Evolutionary conservation across 441 rosid species (phyloP).

Genomic region (Erysimum cheiri): DNA sequence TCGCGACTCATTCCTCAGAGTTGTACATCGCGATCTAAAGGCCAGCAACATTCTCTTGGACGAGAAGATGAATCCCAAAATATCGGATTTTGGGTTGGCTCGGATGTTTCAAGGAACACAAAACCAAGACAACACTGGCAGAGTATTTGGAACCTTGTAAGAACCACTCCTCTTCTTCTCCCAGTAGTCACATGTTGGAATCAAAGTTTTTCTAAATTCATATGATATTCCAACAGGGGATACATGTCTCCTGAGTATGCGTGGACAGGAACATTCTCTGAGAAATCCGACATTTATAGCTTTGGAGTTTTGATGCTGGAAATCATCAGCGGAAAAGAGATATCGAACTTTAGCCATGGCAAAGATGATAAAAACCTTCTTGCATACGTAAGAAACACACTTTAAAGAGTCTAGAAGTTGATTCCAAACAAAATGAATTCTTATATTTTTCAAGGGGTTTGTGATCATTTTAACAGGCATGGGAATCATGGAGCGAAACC

Average conservation of each 20-base stretch:
- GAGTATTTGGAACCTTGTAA: conserved; percentile 39
- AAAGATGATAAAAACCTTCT: conserved; percentile 54
- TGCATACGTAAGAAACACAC: conserved; percentile 46
- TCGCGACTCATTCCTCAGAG: conserved; percentile 39
- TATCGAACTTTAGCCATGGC: conserved; percentile 20
- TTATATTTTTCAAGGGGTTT: background rate
- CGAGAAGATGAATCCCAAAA: conserved; percentile 41
- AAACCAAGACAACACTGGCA: conserved; percentile 30
- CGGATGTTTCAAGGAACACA: conserved; percentile 38
- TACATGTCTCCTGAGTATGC: conserved; percentile 15
- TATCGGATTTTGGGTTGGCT: conserved; percentile 44
- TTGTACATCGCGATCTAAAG: conserved; percentile 40
- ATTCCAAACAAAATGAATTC: background rate
- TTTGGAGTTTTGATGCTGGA: conserved; percentile 57
- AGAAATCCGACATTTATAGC: conserved; percentile 64
- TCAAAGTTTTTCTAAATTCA: background rate
- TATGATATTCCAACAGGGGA: background rate
- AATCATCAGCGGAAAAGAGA: conserved; percentile 42
- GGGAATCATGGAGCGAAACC: no score
- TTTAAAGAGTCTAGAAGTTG: background rate
- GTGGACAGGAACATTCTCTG: conserved; percentile 35
- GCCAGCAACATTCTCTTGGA: conserved; percentile 43
- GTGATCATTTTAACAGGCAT: no score
- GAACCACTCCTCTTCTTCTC: background rate
- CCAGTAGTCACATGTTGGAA: background rate